phyloP scores from a whole-genome alignment of 2,329 filamentous ascomycete genomes.

The Alternaria postmessia region DNA sequence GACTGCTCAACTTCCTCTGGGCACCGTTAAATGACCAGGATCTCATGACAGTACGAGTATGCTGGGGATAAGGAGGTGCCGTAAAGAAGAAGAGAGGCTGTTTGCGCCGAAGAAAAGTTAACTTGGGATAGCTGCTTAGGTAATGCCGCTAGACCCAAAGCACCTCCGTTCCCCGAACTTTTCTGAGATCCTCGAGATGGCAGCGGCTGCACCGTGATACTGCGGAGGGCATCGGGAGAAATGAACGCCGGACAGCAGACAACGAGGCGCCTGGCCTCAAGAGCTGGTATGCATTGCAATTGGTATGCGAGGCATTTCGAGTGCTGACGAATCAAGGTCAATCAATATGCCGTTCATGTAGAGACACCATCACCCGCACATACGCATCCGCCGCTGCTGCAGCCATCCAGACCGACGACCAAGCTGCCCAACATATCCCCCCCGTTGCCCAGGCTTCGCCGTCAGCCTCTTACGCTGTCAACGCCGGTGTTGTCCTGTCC shows the following conservation, averaged over 20 bases:
- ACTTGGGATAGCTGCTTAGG: constrained; percentile 20
- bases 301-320: constrained; percentile 1
- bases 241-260: constrained; percentile 57
- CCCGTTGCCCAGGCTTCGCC: constrained; percentile 52
- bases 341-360: constrained; percentile 58
- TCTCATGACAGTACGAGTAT: constrained; percentile 66
- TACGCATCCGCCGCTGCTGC: constrained; percentile 49
- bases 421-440: constrained; percentile 40
- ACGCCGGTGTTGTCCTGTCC: constrained; percentile 80
- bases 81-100: constrained; percentile 52
- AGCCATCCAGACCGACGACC: constrained; percentile 46
- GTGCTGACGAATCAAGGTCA: constrained; percentile 48
- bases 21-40: constrained; percentile 91
- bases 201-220: constrained; percentile 19
- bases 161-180: constrained; percentile 44
- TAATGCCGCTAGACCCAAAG: constrained; percentile 35
- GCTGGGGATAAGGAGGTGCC: constrained; percentile 97
- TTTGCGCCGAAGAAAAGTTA: constrained; percentile 32
- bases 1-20: constrained; percentile 81
- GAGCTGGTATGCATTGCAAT: constrained; percentile 45
- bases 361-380: constrained; percentile 49
- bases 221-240: constrained; percentile 21
- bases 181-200: constrained; percentile 24
- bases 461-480: constrained; percentile 54
- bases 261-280: constrained; percentile 53